Base-by-base conservation (phyloP, 805 yeast species). In the Barnettozyma californica region DNA sequence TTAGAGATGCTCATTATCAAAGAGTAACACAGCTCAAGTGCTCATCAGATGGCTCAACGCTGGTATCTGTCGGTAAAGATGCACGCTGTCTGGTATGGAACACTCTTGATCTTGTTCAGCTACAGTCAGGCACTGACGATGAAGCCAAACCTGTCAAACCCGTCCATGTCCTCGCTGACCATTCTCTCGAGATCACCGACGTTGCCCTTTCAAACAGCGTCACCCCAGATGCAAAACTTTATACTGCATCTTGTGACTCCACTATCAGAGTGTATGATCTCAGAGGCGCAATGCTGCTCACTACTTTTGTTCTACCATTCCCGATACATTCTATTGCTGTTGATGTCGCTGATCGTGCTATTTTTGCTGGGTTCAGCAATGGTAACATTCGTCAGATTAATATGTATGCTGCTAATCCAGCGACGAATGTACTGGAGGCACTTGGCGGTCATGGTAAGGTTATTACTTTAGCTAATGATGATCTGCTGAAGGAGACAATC, bases 1-100 rank as follows among this genome's bases (percentile, higher is more conserved):
- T 81, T 4, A 81, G 80, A 59, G 91, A 87, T 44, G 83, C 88
- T 1, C 98, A 92, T 68, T 92, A 88, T 64, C 97, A 92, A 66
- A 71, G 75, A 7, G 76, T 89, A 8, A 75, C 83, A 0, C 74
- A 72, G 29, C 63, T 92, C 33, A 74, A 72, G 53, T 80, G 86
- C 57, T 69, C 86, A 1, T 53, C 67, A 11, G 86, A 89, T 60
- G 84, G 84, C 1, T 76, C 81, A 20, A 83, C 78, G 48, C 61
- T 92, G 39, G 75, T 86, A 7, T 77, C 91, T 5, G 87, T 84
- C n/a, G 88, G 95, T 55, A 74, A 73, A 38, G 99, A 92, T 68
- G 81, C 96, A 1, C 73, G 97, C 53, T 75, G 85, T 14, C 72
- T 84, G 23, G 76, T 86, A 4, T 91, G 96, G 95, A 78, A 76